Evolutionary conservation across 305 asterid genomes (phyloP).

Genomic region (Stenogyne calaminthoides): DNA sequence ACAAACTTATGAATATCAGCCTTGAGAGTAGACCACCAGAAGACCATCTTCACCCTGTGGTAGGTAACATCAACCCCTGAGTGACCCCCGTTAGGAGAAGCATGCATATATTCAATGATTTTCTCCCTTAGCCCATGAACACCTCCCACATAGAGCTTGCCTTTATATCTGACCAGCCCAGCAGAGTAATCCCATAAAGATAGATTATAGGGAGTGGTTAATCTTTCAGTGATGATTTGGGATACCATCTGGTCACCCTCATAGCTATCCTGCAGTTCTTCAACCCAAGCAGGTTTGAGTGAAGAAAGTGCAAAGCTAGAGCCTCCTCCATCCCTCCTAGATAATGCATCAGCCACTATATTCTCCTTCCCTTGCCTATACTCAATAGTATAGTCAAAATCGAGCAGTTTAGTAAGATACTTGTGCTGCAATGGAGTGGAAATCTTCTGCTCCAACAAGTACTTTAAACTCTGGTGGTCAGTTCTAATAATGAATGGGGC

Average conservation of each 20-base stretch:
- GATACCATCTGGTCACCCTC: not conserved
- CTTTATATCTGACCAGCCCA: not conserved
- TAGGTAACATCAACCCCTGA: not conserved
- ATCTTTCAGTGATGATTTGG: not conserved
- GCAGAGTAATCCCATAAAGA: accelerated
- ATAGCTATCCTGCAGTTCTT: not conserved
- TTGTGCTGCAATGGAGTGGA: no score
- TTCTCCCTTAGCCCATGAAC: no score
- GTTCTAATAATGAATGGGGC: no score
- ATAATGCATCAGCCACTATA: no score
- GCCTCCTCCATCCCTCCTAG: no score
- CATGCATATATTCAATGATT: not conserved
- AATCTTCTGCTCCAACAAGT: no score
- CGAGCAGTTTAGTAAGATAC: no score
- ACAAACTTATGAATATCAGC: not conserved
- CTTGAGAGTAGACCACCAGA: not conserved
- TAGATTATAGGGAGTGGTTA: not conserved
- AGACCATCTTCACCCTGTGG: no score
- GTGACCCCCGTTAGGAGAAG: not conserved
- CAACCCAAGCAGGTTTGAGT: not conserved
- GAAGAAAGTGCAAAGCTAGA: no score
- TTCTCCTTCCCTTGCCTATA: no score
- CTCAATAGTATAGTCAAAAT: no score
- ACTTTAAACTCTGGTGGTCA: no score
- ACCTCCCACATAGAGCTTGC: not conserved